Evolutionary conservation across 345 rosid species (phyloP).

Genomic region (Passiflora organensis): DNA sequence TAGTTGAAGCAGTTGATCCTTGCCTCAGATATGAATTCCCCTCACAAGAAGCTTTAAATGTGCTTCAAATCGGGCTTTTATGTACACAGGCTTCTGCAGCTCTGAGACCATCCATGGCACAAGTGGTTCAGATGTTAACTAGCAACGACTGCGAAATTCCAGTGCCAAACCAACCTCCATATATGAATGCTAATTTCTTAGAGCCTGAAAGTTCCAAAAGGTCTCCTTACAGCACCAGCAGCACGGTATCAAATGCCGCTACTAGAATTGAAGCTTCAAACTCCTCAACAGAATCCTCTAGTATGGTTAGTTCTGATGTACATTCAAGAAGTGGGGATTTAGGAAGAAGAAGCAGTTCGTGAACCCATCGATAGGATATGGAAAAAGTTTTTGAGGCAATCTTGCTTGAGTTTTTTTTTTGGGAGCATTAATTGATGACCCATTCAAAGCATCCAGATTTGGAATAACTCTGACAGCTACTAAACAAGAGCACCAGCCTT

Average conservation of each 20-base stretch:
- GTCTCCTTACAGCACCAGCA: slow-evolving; percentile 21
- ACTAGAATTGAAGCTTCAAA: slow-evolving; percentile 20
- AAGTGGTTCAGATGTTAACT: slow-evolving; percentile 35
- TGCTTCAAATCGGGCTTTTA: slow-evolving; percentile 46
- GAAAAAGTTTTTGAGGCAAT: neutral
- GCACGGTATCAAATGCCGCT: slow-evolving; percentile 24
- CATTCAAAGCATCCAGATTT: no score
- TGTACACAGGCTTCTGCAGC: slow-evolving; percentile 45
- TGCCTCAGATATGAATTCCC: slow-evolving; percentile 24
- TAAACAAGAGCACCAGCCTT: neutral
- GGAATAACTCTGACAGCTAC: neutral
- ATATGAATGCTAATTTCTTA: slow-evolving; percentile 23
- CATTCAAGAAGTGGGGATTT: slow-evolving; percentile 18
- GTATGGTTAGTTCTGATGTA: slow-evolving; percentile 21
- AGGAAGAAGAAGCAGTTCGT: neutral
- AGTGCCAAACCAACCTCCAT: slow-evolving; percentile 47
- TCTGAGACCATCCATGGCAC: slow-evolving; percentile 44
- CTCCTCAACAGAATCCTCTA: slow-evolving; percentile 27
- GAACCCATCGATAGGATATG: neutral
- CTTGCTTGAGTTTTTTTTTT: neutral
- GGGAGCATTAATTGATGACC: no score
- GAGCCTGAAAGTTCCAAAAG: slow-evolving; percentile 19
- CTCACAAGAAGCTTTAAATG: slow-evolving; percentile 19
- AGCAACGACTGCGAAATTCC: slow-evolving; percentile 21
- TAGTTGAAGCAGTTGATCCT: slow-evolving; percentile 34